Base-by-base conservation (phyloP, 1,284 basidiomycete species). In the Cryptococcus sp. region DNA sequence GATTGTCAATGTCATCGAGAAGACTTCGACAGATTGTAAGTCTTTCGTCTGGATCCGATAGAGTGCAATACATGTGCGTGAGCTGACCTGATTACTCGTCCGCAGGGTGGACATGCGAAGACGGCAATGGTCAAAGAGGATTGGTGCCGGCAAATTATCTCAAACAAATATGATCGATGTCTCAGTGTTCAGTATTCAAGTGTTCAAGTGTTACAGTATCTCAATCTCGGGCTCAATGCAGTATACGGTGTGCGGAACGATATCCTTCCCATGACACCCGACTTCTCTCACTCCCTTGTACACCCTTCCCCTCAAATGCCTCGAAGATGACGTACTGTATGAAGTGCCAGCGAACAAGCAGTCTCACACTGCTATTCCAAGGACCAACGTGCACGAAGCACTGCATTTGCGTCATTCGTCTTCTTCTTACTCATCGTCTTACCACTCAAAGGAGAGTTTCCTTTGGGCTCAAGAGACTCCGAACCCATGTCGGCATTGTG, bases 81-180 rank as follows among this genome's bases (percentile, higher is more conserved):
- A 35, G n/a, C n/a, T 39, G 52, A 3, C 16, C 6, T 25, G n/a
- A 49, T 19, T 19, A 30, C 27, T 16, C 35, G 19, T 5, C 10
- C n/a, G 0, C 54, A 77, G 75, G 75, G 76, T 78, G 76, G 76
- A 78, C 70, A 47, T 78, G 76, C 49, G 67, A 74, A 52, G 73
- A 76, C 54, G 72, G 68, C 15, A 68, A 65, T 42, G 74, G 76
- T 1, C 52, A 54, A 48, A 63, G 66, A 52, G 76, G 76, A 27
- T 60, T 78, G 7, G 74, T 78, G 16, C 76, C 76, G 3, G 67
- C 73, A 1, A 73, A 64, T 42, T 76, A 78, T 59, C 63, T 78
- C 19, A 67, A 71, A 54, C 71, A 72, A 49, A 47, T 72, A 47
- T 74, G 62, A 48, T 15, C 51, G 16, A 13, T 50, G 3, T 27